A percentile compares a stretch with the other conserved stretches of the same genome.
Conservation (phyloP, 2,329 filamentous ascomycete species). For the Aspergillus terreus region DNA sequence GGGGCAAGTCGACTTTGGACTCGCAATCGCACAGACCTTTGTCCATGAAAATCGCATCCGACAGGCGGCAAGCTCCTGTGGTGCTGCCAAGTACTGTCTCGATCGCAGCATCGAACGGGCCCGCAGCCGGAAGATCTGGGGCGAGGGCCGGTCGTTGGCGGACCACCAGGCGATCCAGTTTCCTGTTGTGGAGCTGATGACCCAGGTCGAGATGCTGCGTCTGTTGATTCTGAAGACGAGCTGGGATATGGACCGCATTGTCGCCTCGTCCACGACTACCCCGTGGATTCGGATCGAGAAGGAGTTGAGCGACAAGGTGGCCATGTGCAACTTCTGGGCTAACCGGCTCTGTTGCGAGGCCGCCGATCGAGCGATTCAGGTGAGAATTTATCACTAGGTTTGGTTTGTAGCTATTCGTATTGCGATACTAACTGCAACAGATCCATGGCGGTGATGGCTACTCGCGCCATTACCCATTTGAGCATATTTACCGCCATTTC, state of each 20-base stretch:
- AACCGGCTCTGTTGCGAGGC: slow-evolving; percentile 59
- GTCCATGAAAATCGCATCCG: slow-evolving; percentile 64
- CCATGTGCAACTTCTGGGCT: slow-evolving; percentile 65
- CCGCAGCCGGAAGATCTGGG: slow-evolving; percentile 42
- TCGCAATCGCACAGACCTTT: slow-evolving; percentile 62
- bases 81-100: slow-evolving; percentile 56
- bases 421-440: slow-evolving; percentile 7
- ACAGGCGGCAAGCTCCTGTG: slow-evolving; percentile 54
- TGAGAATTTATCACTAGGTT: slow-evolving; percentile 10
- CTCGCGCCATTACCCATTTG: slow-evolving; percentile 57
- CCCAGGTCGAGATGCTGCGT: slow-evolving; percentile 60
- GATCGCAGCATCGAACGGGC: slow-evolving; percentile 56
- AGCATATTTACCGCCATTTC: slow-evolving; percentile 65
- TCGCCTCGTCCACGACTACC: slow-evolving; percentile 27
- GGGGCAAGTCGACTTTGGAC: slow-evolving; percentile 51
- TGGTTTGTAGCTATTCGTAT: neutral
- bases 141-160: slow-evolving; percentile 18
- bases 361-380: slow-evolving; percentile 61
- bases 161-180: slow-evolving; percentile 63
- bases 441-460: slow-evolving; percentile 59
- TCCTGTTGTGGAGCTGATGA: slow-evolving; percentile 59
- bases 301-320: slow-evolving; percentile 58
- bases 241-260: slow-evolving; percentile 55
- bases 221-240: slow-evolving; percentile 60
- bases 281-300: slow-evolving; percentile 54